These are phyloP conservation scores for Paxillus involutus DNA, from an alignment of 768 basidiomycete species.

Conservation along the genomic window DNA sequence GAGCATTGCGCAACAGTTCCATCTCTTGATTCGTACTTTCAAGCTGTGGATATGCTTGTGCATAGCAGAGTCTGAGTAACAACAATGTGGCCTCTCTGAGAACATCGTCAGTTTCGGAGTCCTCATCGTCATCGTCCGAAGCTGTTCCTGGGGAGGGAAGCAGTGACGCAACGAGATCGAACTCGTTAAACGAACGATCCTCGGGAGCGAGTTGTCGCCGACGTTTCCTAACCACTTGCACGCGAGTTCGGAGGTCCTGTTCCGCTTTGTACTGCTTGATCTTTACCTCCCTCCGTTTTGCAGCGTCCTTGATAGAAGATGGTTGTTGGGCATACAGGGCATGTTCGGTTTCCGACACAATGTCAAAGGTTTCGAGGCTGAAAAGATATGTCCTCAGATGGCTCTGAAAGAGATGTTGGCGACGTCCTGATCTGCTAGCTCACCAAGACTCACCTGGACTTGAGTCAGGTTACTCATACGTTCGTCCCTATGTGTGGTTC, in stretches of 20 bases:
- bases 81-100: constrained; percentile 67
- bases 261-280: constrained; percentile 89
- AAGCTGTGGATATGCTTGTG: constrained; percentile 65
- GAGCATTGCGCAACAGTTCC: constrained; percentile 61
- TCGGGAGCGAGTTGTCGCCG: constrained; percentile 39
- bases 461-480: constrained; percentile 56
- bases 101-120: constrained; percentile 61
- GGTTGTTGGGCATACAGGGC: constrained; percentile 50
- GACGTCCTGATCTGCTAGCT: constrained; percentile 2
- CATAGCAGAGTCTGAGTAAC: constrained; percentile 72
- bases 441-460: constrained; percentile 51
- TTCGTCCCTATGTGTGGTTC: constrained; percentile 54
- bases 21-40: constrained; percentile 72
- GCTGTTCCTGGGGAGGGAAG: constrained; percentile 39
- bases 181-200: constrained; percentile 44
- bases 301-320: constrained; percentile 57
- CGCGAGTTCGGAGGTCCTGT: constrained; percentile 69
- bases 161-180: constrained; percentile 64
- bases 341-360: constrained; percentile 63
- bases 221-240: constrained; percentile 63
- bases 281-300: constrained; percentile 78
- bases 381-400: constrained; percentile 47
- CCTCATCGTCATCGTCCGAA: constrained; percentile 35
- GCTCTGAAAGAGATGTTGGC: constrained; percentile 36
- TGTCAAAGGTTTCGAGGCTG: constrained; percentile 60